phyloP scores from a whole-genome alignment of 371 early-diverging fungal species.

The Nosema muscidifuracis region DNA sequence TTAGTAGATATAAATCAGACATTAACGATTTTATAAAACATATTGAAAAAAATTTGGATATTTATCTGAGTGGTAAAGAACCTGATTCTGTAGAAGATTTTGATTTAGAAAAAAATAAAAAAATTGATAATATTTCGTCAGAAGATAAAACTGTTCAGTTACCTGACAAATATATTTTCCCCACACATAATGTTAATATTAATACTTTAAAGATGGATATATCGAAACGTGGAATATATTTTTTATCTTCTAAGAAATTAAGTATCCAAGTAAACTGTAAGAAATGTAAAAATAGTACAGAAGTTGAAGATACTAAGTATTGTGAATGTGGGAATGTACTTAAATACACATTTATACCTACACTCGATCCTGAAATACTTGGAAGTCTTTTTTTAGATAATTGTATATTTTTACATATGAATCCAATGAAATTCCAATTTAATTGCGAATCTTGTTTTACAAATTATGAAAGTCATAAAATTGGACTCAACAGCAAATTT shows the following conservation, averaged over 20 bases:
- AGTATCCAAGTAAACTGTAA: conserved; percentile 44
- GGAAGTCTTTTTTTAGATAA: conserved; percentile 44
- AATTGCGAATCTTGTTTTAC: conserved; percentile 36
- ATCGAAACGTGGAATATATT: conserved; percentile 23
- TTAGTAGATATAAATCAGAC: conserved; percentile 33
- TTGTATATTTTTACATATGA: conserved; percentile 30
- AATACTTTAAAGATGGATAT: conserved; percentile 29
- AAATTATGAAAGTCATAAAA: conserved; percentile 37
- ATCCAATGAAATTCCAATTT: conserved; percentile 43
- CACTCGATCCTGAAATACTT: conserved; percentile 14
- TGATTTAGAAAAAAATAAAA: not conserved
- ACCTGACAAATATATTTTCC: conserved; percentile 27
- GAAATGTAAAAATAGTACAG: conserved; percentile 13
- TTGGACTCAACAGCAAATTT: conserved; percentile 8
- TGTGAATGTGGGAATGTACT: conserved; percentile 42
- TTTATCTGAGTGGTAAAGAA: conserved; percentile 38
- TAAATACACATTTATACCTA: conserved; percentile 33
- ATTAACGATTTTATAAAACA: conserved; percentile 34
- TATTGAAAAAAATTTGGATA: conserved; percentile 38
- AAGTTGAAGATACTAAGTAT: not conserved
- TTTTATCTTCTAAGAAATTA: conserved; percentile 28
- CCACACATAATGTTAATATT: not conserved
- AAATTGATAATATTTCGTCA: not conserved
- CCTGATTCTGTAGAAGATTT: conserved; percentile 20
- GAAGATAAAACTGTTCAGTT: conserved; percentile 4